Percentiles rank a stretch among this genome's conserved stretches.
phyloP scores from a whole-genome alignment of 306 rosid genomes.

The Gillenia trifoliata region DNA sequence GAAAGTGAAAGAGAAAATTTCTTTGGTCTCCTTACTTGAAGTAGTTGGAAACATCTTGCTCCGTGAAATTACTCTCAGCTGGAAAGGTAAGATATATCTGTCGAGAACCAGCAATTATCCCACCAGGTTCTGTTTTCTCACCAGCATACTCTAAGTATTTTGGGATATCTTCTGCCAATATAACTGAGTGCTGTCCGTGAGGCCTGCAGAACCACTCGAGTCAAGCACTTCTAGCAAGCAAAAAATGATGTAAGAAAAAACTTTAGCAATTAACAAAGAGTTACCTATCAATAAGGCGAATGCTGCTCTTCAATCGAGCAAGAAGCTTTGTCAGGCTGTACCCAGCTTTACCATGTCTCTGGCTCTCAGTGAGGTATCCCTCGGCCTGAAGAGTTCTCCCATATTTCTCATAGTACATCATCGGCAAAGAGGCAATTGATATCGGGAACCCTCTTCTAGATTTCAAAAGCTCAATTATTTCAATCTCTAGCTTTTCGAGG shows the following conservation, averaged over 20 bases:
- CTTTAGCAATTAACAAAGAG: neutral
- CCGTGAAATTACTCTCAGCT: conserved; percentile 41
- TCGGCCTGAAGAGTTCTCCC: conserved; percentile 45
- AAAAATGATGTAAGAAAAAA: neutral
- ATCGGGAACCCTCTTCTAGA: conserved; percentile 36
- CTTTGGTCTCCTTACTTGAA: conserved; percentile 29
- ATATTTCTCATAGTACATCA: conserved; percentile 34
- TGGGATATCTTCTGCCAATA: conserved; percentile 38
- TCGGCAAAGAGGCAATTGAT: conserved; percentile 45
- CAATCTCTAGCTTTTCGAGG: conserved; percentile 35
- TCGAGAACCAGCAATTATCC: conserved; percentile 31
- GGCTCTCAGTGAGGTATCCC: conserved; percentile 48
- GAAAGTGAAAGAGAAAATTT: too few relatives aligned
- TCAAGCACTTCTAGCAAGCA: neutral
- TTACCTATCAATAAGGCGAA: conserved; percentile 43
- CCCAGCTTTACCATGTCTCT: conserved; percentile 45
- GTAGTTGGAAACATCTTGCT: conserved; percentile 43
- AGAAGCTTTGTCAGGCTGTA: conserved; percentile 45
- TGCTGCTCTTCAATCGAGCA: conserved; percentile 37
- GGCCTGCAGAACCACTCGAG: conserved; percentile 27
- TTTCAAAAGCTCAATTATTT: conserved; percentile 42
- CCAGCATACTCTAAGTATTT: conserved; percentile 26
- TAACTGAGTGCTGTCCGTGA: conserved; percentile 45
- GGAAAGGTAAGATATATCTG: conserved; percentile 53
- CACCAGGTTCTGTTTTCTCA: conserved; percentile 33